phyloP scores from a whole-genome alignment of 2,329 filamentous ascomycete genomes.

The Chaetomium sp. region DNA sequence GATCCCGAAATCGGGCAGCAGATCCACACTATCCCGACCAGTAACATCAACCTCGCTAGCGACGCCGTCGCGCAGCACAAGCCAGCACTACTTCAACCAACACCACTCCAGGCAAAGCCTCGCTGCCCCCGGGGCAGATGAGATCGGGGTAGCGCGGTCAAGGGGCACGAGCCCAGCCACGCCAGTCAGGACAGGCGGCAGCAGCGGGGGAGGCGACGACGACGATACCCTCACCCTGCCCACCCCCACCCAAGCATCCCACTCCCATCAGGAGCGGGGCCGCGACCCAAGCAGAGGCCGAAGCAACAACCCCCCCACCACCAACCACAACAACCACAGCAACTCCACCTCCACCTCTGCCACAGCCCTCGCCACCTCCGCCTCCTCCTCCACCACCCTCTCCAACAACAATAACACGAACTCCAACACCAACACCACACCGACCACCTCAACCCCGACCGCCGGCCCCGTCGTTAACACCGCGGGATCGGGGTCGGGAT shows the following conservation, averaged over 20 bases:
- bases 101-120: constrained; percentile 22
- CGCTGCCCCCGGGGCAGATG: neutral
- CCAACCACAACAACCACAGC: neutral
- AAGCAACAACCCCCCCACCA: neutral
- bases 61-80: constrained; percentile 29
- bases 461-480: neutral
- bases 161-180: constrained; percentile 2
- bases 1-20: constrained; percentile 22
- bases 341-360: neutral
- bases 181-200: neutral
- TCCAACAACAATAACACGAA: no score
- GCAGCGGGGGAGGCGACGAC: neutral
- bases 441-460: neutral
- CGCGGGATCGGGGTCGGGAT: neutral
- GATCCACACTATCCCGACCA: constrained; percentile 30
- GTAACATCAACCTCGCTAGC: constrained; percentile 22
- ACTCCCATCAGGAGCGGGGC: neutral
- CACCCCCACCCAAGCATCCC: constrained; percentile 8
- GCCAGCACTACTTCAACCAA: constrained; percentile 27
- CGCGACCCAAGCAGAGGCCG: neutral
- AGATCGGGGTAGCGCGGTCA: neutral
- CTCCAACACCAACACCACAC: no score
- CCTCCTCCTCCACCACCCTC: neutral
- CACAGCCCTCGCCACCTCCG: neutral
- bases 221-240: constrained; percentile 20